These are phyloP conservation scores for Cryptococcus sp. DNA, from an alignment of 1,284 basidiomycete species.

Conservation along the genomic window DNA sequence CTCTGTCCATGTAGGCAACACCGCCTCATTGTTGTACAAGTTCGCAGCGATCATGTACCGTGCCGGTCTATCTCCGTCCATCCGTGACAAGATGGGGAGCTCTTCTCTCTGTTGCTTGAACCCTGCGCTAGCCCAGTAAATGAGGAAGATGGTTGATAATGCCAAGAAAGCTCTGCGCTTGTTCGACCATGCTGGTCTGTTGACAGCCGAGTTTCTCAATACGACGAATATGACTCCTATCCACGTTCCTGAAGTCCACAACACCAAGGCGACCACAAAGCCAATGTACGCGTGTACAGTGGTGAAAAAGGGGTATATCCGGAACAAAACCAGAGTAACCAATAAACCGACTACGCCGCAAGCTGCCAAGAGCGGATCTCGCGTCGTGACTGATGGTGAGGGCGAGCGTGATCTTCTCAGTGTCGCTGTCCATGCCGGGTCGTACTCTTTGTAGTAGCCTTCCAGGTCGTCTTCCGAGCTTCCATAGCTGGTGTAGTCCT, in stretches of 20 bases:
- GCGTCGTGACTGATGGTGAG: neutral
- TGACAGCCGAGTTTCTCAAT: slow-evolving; percentile 1
- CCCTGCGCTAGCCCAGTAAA: slow-evolving; percentile 24
- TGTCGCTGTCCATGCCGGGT: neutral
- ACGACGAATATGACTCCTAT: slow-evolving; percentile 7
- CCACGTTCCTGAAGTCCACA: slow-evolving; percentile 26
- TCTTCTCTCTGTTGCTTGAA: slow-evolving; percentile 12
- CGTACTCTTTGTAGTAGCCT: neutral
- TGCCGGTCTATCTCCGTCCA: slow-evolving; percentile 4
- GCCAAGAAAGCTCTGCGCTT: slow-evolving; percentile 8
- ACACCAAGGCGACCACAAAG: slow-evolving; percentile 8
- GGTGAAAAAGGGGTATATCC: slow-evolving; percentile 39
- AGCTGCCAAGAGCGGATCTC: neutral
- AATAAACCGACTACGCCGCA: slow-evolving; percentile 8
- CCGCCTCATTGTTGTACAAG: slow-evolving; percentile 35
- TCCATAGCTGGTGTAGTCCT: slow-evolving; percentile 1
- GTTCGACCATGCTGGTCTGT: slow-evolving; percentile 2
- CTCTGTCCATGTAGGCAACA: slow-evolving; percentile 26
- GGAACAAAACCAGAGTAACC: slow-evolving; percentile 12
- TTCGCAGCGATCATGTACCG: slow-evolving; percentile 41
- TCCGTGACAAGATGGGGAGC: slow-evolving; percentile 12
- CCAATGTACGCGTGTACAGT: slow-evolving; percentile 37
- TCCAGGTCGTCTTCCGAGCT: neutral
- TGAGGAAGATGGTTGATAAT: slow-evolving; percentile 12
- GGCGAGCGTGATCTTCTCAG: neutral